Base-by-base conservation (phyloP, 371 early-diverging fungal genomes). In the Mortierella polycephala region DNA sequence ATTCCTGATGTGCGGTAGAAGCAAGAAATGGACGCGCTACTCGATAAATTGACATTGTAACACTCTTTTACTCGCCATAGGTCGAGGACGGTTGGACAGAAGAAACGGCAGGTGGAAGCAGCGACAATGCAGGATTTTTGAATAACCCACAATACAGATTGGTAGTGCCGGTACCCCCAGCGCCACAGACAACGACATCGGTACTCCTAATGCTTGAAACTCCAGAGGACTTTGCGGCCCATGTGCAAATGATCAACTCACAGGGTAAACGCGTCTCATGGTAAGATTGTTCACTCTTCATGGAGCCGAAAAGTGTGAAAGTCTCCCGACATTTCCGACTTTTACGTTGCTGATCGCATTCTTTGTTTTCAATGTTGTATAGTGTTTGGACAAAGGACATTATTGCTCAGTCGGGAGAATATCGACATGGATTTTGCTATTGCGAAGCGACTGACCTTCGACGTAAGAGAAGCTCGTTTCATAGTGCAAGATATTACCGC, bases 141-240 rank as follows among this genome's bases (percentile, higher is more conserved):
- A 88, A 90, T 74, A 95, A 95, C 67, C 95, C 95, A 9, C 93
- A 93, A 69, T 95, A 89, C 85, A 85, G 85, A 37, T 69, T 95
- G 40, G 84, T 85, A 0, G 84, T 94, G 11, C 81, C 87, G 2
- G 69, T 81, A 6, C 60, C 69, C 16, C 70, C 55, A 47, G 75
- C 66, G 11, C 67, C 46, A 49, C 81, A 81, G 57, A 56, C 59
- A 7, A 66, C 64, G 20, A 69, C 76, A 18, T 63, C 74, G 0
- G 67, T 76, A 20, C 49, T 89, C 14, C 61, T 92, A 13, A 87
- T 89, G 87, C 75, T 94, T 12, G 94, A 94, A 59, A 86, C 92
- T 3, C 87, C 87, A 11, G 87, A 88, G 68, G 83, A 85, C 53
- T 87, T 85, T 66, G 90, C 92, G n/a, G 85, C 93, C 23, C 90